Evolutionary conservation across 495 filamentous ascomycete genomes (phyloP), one percentile per base, ranked within the genome.

Genomic region (Penicillium samsonianum): DNA sequence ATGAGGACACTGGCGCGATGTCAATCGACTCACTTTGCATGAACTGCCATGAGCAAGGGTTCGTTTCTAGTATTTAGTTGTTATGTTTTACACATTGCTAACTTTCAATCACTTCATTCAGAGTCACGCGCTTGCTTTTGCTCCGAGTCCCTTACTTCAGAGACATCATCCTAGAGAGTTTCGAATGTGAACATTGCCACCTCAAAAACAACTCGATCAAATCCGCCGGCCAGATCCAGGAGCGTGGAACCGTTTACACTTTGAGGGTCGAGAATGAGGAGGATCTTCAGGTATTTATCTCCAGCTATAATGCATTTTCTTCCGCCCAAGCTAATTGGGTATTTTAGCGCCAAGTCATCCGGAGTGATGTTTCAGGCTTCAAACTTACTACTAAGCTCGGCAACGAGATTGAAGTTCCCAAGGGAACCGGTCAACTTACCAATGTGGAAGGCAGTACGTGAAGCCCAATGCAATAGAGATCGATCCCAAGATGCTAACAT

Each of bases 151-250:
- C 94, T 20, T 97, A 86, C 78, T 98, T 99, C 81, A 89, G 90
- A 67, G 94, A 99, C 69, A 84, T 98, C 57, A 90, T 99, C 59
- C 82, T 99, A 61, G 96, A 96, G 84, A 96, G 92, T 45, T 99
- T 99, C 77, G 84, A 84, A 58, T 99, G 94, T 75, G 82, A 87
- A 1, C 83, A 96, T 68, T 99, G 94, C 76, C 73, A 85, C 68
- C 90, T 96, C 72, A 80, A 84, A 54, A 93, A 97, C 78, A 92
- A 91, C 69, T 90, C 96, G 65, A 86, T 98, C 55, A 92, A 96
- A 67, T 84, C 91, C 8, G 94, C 94, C 10, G 89, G 89, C 33
- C 84, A 89, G 61, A 94, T 97, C 59, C 94, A 97, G 73, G 87
- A 91, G 68, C 88, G 88, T 53, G 94, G 95, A 25, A 77, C 80